Evolutionary conservation across 805 yeast species (phyloP).

Genomic region (Pichia deserticola): DNA sequence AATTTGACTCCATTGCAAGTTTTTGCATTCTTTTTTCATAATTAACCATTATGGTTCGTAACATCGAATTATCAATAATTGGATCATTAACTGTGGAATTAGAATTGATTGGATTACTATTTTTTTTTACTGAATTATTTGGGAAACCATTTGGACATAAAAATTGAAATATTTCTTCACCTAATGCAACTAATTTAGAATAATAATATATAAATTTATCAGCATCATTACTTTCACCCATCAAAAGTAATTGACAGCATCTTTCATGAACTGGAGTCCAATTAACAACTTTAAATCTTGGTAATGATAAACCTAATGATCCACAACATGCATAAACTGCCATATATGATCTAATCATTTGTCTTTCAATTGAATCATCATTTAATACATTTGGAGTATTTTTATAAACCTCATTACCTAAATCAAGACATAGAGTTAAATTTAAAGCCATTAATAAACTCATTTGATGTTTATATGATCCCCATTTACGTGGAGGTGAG

Average conservation of each 20-base stretch:
- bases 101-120: too few species aligned
- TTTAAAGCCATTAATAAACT: slow-evolving; percentile 38
- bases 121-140: not conserved
- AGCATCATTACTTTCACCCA: slow-evolving; percentile 31
- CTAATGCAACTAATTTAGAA: slow-evolving; percentile 38
- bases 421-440: slow-evolving; percentile 42
- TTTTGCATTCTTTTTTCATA: slow-evolving; percentile 36
- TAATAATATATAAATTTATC: slow-evolving; percentile 40
- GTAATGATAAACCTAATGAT: slow-evolving; percentile 42
- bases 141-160: slow-evolving; percentile 27
- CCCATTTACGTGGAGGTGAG: slow-evolving; percentile 44
- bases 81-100: not conserved
- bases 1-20: slow-evolving; percentile 34
- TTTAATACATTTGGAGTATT: slow-evolving; percentile 20
- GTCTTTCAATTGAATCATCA: slow-evolving; percentile 28
- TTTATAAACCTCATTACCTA: slow-evolving; percentile 32
- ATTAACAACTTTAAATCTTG: slow-evolving; percentile 41
- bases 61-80: slow-evolving; percentile 1
- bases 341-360: slow-evolving; percentile 35
- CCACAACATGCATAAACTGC: slow-evolving; percentile 47
- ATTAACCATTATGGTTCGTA: slow-evolving; percentile 28
- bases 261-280: slow-evolving; percentile 41
- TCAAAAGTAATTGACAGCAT: slow-evolving; percentile 27
- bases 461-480: slow-evolving; percentile 47
- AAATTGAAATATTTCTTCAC: slow-evolving; percentile 42